Percentiles rank a stretch among this genome's conserved stretches.
These are phyloP conservation scores for Neurospora tetrasperma DNA, from an alignment of 495 filamentous ascomycete species.

Conservation along the genomic window DNA sequence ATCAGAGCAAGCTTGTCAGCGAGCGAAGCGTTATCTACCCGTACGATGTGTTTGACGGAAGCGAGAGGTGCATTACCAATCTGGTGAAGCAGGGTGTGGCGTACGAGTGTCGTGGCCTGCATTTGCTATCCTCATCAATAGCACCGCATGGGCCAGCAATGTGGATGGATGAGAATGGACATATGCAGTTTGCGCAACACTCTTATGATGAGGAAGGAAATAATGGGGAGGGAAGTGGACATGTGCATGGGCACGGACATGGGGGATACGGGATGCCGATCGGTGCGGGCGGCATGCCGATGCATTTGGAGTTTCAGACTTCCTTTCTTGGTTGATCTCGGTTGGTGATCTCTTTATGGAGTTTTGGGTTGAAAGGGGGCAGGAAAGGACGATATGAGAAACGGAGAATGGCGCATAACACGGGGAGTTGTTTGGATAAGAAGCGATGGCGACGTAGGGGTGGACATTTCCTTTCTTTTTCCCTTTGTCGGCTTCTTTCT, in stretches of 20 bases:
- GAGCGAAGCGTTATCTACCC: conserved; percentile 21
- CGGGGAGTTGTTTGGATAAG: not conserved
- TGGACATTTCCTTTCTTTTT: not conserved
- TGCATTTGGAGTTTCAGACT: conserved; percentile 21
- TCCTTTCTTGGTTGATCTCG: conserved; percentile 6
- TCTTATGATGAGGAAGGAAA: conserved; percentile 1
- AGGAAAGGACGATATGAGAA: not conserved
- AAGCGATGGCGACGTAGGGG: not conserved
- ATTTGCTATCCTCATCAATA: conserved; percentile 17
- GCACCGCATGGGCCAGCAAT: conserved; percentile 9
- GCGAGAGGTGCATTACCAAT: conserved; percentile 20
- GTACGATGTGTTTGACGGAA: conserved; percentile 23
- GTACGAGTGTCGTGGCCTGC: conserved; percentile 19
- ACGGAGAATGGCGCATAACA: not conserved
- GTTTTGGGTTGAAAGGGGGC: not conserved
- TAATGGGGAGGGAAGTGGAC: not conserved
- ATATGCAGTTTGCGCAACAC: not conserved
- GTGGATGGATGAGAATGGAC: conserved; percentile 3
- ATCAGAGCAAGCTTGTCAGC: conserved; percentile 26
- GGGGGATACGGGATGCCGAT: conserved; percentile 4
- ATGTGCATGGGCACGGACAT: not conserved
- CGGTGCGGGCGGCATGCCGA: conserved; percentile 4
- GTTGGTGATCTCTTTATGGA: not conserved
- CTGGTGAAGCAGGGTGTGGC: conserved; percentile 23
- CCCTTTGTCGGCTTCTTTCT: not conserved